phyloP scores from a whole-genome alignment of 2,329 filamentous ascomycete genomes.

The Alternaria solani region DNA sequence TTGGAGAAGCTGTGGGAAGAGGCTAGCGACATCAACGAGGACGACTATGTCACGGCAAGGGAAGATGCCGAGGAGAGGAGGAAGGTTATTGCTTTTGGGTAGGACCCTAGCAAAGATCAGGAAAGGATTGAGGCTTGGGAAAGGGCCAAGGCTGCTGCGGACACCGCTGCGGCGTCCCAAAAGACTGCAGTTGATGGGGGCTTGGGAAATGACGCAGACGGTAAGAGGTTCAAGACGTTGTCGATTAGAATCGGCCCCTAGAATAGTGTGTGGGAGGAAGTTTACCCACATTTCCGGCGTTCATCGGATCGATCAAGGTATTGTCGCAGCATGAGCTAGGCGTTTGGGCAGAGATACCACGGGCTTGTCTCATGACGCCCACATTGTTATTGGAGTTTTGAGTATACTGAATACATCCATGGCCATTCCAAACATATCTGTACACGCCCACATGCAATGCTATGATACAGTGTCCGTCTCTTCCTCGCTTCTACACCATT shows the following conservation, averaged over 20 bases:
- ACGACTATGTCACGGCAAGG: slow-evolving; percentile 78
- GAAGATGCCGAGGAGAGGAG: slow-evolving; percentile 73
- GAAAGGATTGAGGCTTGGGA: neutral
- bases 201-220: neutral
- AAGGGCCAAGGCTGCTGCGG: neutral
- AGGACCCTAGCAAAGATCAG: neutral
- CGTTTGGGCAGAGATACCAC: slow-evolving; percentile 47
- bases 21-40: slow-evolving; percentile 83
- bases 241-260: neutral
- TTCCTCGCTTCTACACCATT: neutral
- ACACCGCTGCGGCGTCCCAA: neutral
- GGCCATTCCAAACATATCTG: slow-evolving; percentile 48
- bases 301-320: neutral
- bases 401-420: slow-evolving; percentile 42
- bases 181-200: neutral
- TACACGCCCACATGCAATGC: slow-evolving; percentile 47
- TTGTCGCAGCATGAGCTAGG: slow-evolving; percentile 30
- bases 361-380: slow-evolving; percentile 21
- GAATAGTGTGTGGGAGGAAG: neutral
- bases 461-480: slow-evolving; percentile 44
- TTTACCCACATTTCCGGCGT: slow-evolving; percentile 11
- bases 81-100: slow-evolving; percentile 55
- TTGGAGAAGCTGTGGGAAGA: slow-evolving; percentile 86
- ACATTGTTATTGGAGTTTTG: slow-evolving; percentile 24
- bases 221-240: neutral